A percentile compares a stretch with the other conserved stretches of the same genome.
phyloP scores from a whole-genome alignment of 176 grass and related monocot species.

The Urochloa ruziziensis region DNA sequence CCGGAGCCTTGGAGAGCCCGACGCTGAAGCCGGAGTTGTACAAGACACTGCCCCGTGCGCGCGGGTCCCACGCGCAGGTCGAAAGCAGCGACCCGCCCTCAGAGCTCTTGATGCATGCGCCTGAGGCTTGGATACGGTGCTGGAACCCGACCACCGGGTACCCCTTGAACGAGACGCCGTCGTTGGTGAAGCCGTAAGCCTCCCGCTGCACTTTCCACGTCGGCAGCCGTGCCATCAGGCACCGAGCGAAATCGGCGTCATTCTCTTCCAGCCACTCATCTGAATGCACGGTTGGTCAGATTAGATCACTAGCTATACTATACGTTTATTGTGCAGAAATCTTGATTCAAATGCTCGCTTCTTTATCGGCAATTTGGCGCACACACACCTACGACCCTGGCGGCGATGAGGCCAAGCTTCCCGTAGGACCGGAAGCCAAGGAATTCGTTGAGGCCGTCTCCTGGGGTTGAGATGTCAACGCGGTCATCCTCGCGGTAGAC shows the following conservation, averaged over 20 bases:
- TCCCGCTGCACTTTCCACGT: background rate
- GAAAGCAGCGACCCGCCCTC: constrained; percentile 31
- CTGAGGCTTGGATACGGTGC: background rate
- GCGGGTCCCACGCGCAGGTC: constrained; percentile 45
- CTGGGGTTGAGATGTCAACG: background rate
- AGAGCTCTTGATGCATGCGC: constrained; percentile 26
- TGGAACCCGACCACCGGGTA: background rate
- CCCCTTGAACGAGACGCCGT: background rate
- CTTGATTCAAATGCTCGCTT: too few relatives aligned
- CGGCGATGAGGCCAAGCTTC: background rate
- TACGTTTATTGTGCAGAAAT: too few relatives aligned
- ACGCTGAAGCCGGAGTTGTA: constrained; percentile 46
- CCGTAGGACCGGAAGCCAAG: background rate
- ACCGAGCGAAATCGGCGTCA: constrained; percentile 4
- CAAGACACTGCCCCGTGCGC: constrained; percentile 26
- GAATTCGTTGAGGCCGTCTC: background rate
- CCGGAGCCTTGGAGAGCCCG: constrained; percentile 13
- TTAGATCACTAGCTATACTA: too few relatives aligned
- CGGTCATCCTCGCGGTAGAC: background rate
- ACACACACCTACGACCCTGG: background rate
- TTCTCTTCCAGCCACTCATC: constrained; percentile 7
- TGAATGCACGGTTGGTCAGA: too few relatives aligned
- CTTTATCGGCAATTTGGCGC: too few relatives aligned
- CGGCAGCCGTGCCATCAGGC: background rate
- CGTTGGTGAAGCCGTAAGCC: background rate